phyloP scores from a whole-genome alignment of 2,329 filamentous ascomycete genomes.

The Lizonia empirigonia region DNA sequence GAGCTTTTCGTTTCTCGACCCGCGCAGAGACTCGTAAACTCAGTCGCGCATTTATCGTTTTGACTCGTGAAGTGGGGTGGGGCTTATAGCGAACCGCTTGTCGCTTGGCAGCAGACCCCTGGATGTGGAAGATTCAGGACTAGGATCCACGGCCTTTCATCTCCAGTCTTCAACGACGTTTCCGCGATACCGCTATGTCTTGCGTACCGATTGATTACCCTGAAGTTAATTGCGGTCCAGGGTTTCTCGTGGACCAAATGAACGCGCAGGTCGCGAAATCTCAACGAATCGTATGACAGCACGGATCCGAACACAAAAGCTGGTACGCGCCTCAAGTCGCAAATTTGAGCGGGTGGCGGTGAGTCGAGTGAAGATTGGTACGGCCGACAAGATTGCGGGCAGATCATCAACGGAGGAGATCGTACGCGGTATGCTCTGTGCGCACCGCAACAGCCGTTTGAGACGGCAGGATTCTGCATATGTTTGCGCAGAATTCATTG shows the following conservation, averaged over 20 bases:
- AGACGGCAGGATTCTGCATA: constrained; percentile 27
- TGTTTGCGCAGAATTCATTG: constrained; percentile 14
- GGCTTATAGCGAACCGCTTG: constrained; percentile 15
- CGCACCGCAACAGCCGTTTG: constrained; percentile 24
- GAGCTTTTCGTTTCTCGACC: constrained; percentile 7
- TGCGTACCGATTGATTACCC: neutral
- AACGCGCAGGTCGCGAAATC: neutral
- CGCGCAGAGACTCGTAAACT: constrained; percentile 16
- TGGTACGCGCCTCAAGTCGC: constrained; percentile 16
- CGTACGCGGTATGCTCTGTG: constrained; percentile 28
- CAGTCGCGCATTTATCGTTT: constrained; percentile 15
- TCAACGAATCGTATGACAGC: constrained; percentile 18
- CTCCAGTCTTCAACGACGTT: constrained; percentile 2
- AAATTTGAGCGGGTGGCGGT: constrained; percentile 28
- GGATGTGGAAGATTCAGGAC: constrained; percentile 15
- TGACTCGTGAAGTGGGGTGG: constrained; percentile 16
- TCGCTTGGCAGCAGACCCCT: constrained; percentile 13
- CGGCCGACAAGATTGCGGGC: constrained; percentile 25
- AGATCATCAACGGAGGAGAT: constrained; percentile 28
- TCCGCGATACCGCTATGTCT: constrained; percentile 3
- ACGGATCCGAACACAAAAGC: constrained; percentile 10
- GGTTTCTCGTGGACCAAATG: constrained; percentile 9
- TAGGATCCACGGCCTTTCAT: constrained; percentile 15
- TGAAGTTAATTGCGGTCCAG: constrained; percentile 19
- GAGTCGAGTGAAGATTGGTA: constrained; percentile 26